Evolutionary conservation across 257 asterid species (phyloP).

Genomic region (Agastache rugosa): DNA sequence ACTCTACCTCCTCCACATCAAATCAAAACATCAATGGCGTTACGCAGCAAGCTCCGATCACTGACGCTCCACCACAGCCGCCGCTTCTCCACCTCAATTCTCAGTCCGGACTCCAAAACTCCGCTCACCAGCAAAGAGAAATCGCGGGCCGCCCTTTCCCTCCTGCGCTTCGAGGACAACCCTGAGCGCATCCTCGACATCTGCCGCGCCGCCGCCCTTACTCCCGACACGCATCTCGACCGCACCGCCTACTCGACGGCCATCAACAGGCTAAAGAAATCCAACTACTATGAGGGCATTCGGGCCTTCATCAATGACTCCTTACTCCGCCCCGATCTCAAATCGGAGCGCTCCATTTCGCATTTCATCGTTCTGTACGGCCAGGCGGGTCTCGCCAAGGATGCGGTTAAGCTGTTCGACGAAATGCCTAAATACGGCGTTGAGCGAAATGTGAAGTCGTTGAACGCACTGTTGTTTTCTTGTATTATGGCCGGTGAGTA

Average conservation of each 20-base stretch:
- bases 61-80: conserved; percentile 40
- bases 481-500: conserved; percentile 67
- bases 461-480: conserved; percentile 69
- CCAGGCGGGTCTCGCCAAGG: conserved; percentile 65
- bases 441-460: conserved; percentile 49
- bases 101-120: conserved; percentile 67
- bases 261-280: conserved; percentile 56
- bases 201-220: conserved; percentile 84
- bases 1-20: conserved; percentile 7
- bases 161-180: conserved; percentile 75
- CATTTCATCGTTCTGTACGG: conserved; percentile 80
- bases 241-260: conserved; percentile 72
- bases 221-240: conserved; percentile 71
- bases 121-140: conserved; percentile 68
- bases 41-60: conserved; percentile 62
- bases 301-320: conserved; percentile 63
- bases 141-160: conserved; percentile 79
- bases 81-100: conserved; percentile 58
- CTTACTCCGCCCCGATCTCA: conserved; percentile 55
- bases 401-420: conserved; percentile 72
- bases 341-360: conserved; percentile 55
- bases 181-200: conserved; percentile 84
- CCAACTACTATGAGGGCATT: conserved; percentile 63
- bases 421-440: conserved; percentile 64
- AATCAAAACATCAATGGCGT: conserved; percentile 54